Percentiles rank a stretch among this genome's conserved stretches.
Evolutionary conservation across 305 asterid genomes (phyloP).

Genomic region (Fraxinus latifolia): DNA sequence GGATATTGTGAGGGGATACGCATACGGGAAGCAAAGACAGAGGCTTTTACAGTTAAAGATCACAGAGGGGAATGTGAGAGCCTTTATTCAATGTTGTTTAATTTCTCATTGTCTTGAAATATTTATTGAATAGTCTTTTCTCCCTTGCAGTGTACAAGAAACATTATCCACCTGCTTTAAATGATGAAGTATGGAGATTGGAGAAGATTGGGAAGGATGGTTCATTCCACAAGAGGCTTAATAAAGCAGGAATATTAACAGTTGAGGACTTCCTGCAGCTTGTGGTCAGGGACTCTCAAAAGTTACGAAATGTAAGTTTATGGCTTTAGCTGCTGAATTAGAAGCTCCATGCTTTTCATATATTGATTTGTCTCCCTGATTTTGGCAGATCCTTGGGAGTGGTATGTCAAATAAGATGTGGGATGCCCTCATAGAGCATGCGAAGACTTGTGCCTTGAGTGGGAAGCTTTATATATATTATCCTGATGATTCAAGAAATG

Average conservation of each 20-base stretch:
- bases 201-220: slow-evolving; percentile 98
- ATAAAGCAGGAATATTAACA: slow-evolving; percentile 57
- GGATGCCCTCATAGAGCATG: slow-evolving; percentile 89
- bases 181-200: slow-evolving; percentile 94
- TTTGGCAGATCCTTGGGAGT: slow-evolving; percentile 78
- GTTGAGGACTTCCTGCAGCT: slow-evolving; percentile 92
- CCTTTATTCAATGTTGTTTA: not conserved
- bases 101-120: not conserved
- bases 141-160: slow-evolving; percentile 2
- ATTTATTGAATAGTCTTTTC: slow-evolving; percentile 19
- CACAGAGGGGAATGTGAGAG: slow-evolving; percentile 85
- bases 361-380: slow-evolving; percentile 16
- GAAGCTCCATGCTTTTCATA: not conserved
- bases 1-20: slow-evolving; percentile 71
- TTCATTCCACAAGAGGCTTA: slow-evolving; percentile 88
- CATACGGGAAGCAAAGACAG: slow-evolving; percentile 77
- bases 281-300: slow-evolving; percentile 75
- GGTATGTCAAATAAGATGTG: slow-evolving; percentile 45
- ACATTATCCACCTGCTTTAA: slow-evolving; percentile 89
- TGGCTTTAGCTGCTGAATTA: not conserved
- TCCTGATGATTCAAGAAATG: slow-evolving; percentile 69
- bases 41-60: slow-evolving; percentile 79
- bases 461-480: slow-evolving; percentile 84
- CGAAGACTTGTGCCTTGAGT: slow-evolving; percentile 85
- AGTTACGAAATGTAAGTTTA: slow-evolving; percentile 67